Base-by-base conservation (phyloP, 2,329 filamentous ascomycete genomes). In the Aspergillus spinulosporus region DNA sequence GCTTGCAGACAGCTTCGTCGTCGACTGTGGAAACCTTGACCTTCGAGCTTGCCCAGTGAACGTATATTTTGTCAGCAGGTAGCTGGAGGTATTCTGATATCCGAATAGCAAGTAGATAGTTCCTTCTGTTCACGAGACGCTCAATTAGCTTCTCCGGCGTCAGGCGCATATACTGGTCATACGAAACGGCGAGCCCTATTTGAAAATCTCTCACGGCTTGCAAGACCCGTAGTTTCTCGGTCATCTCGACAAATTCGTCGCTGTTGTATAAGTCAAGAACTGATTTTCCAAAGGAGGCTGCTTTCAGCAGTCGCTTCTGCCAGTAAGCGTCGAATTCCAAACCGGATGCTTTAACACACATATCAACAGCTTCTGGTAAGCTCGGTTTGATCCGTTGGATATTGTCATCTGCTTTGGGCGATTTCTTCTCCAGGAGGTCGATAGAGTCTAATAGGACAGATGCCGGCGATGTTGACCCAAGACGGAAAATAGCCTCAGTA, bases 241-340 rank as follows among this genome's bases (percentile, higher is more conserved):
- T 96, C 88, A 97, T 97, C 61, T 97, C 93, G 52, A 99, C 94
- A 74, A 97, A 99, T 62, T 99, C 93, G 68, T 99, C 94, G 68
- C 92, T 97, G 73, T 94, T 97, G 76, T 97, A 99, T 9, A 97
- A 86, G 66, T 97, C 94, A 3, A 99, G 82, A 0, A 97, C 94
- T 0, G 94, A 97, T 73, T 99, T 99, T 59, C 94, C 94, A 71
- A 97, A 97, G 0, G 93, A 97, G 0, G 94, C 94, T 4, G 94
- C 94, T 71, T 95, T 95, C n/a, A 99, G 81, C 1, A 99, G 80
- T 65, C 95, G 86, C 71, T 97, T 99, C 70, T 99, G 94, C 90
- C 92, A 96, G 68, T 93, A 86, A 1, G 88, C 80, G 65, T 87
- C 90, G 70, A 92, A 97, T 72, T 99, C 94, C 58, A 96, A 88